Evolutionary conservation across 176 grass and related monocot species (phyloP), one percentile per base, ranked within the genome.

Genomic region (Guadua angustifolia): DNA sequence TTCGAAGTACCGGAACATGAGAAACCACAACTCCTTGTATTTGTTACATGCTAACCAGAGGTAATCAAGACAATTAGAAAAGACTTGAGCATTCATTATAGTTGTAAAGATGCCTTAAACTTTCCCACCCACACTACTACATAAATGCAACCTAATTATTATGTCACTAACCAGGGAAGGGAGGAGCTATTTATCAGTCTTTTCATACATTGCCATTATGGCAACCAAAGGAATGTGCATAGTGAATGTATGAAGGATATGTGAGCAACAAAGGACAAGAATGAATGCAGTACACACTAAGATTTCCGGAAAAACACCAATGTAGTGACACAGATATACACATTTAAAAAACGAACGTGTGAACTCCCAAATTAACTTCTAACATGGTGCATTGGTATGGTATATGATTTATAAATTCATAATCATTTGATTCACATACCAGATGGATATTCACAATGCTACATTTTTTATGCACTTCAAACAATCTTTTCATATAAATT

Each of bases 1-100:
- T 69, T 66, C 24, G 3, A 82, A 81, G 50, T 63, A 89, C 70
- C 57, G 33, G 35, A 63, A 69, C 24, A 81, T 76, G 24, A 76
- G 13, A 69, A 33, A 15, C 24, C 56, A 32, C 62, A 76, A 24
- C 61, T 58, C 75, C 2, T 47, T 68, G 26, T 82, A 47, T 49
- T 55, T 58, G 10, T 18, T 63, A 74, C 46, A 66, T 60, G 50
- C 62, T 61, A 61, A 38, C 18, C 0, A n/a, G 9, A 57, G 29
- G 57, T 18, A 58, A 76, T 13, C 75, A 22, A 69, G 33, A 55
- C 15, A 79, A 55, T 10, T 38, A 43, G 43, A 75, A 56, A 81
- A 60, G 39, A 38, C 8, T 59, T 29, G 44, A 56, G 25, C 25
- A 79, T 13, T 79, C 19, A 29, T 45, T 19, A 74, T 73, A 67